A percentile compares a stretch with the other conserved stretches of the same genome.
Conservation (phyloP, 176 grass and related monocot genomes). For the Paspalum notatum region DNA sequence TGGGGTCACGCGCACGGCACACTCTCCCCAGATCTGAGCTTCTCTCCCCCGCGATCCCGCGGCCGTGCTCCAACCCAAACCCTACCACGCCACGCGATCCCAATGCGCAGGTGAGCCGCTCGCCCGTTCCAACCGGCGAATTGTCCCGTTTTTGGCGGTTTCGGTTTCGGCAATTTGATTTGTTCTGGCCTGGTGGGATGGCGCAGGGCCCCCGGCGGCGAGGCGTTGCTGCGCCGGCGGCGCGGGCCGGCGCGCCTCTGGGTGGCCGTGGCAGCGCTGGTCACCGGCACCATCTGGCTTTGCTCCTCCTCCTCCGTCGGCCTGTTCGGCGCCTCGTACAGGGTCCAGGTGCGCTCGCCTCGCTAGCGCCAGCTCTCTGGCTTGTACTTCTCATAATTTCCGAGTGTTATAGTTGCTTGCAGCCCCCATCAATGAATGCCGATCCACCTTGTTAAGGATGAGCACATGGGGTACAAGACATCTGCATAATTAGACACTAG, state of each 20-base stretch:
- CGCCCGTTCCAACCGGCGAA: neutral
- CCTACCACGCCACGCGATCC: conserved; percentile 22
- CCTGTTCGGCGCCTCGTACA: conserved; percentile 29
- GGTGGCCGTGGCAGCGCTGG: conserved; percentile 41
- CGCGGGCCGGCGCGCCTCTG: conserved; percentile 41
- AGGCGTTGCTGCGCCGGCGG: conserved; percentile 26
- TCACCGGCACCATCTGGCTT: conserved; percentile 45
- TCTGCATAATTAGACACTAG: neutral
- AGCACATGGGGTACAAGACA: neutral
- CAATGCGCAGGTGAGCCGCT: conserved; percentile 49
- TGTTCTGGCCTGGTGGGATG: neutral
- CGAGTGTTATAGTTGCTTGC: no score
- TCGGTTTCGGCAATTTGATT: neutral
- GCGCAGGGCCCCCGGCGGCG: conserved; percentile 18
- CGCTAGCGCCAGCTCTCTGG: neutral
- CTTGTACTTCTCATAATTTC: neutral
- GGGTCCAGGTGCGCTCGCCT: conserved; percentile 34
- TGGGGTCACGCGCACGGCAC: neutral
- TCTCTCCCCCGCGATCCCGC: neutral
- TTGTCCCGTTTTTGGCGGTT: neutral
- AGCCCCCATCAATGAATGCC: neutral
- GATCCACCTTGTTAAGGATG: neutral
- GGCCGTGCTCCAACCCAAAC: neutral
- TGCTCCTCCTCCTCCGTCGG: conserved; percentile 41
- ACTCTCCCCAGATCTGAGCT: conserved; percentile 21